phyloP scores from a whole-genome alignment of 768 basidiomycete genomes.

The Hysterangium stoloniferum region DNA sequence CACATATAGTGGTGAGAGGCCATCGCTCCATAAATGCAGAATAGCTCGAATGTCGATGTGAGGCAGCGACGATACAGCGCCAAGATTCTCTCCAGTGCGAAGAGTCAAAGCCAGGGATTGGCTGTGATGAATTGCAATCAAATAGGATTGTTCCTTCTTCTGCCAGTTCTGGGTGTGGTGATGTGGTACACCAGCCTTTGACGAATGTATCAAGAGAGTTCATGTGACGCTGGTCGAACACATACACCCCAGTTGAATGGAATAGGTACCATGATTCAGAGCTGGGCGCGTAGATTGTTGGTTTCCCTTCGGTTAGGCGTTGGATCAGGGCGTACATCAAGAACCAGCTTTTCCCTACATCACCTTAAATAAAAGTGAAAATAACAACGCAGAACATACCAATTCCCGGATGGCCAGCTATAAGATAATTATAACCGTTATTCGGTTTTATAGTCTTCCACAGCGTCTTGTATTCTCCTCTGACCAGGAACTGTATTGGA shows the following conservation, averaged over 20 bases:
- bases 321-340: constrained; percentile 1
- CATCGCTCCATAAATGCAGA: neutral
- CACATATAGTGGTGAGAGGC: neutral
- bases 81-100: neutral
- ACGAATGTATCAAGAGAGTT: neutral
- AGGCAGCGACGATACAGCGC: neutral
- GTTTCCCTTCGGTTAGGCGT: neutral
- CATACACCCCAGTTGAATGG: neutral
- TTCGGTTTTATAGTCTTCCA: neutral
- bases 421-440: neutral
- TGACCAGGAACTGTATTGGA: neutral
- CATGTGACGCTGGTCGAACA: neutral
- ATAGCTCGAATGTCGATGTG: neutral
- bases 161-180: neutral
- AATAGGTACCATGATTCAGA: neutral
- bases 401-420: neutral
- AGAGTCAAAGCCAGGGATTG: neutral
- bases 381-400: neutral
- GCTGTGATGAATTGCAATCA: neutral
- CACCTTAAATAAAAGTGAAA: neutral
- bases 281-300: neutral
- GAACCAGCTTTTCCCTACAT: constrained; percentile 1
- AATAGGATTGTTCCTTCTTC: neutral
- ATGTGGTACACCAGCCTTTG: neutral
- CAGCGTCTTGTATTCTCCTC: neutral